A percentile compares a stretch with the other conserved stretches of the same genome.
phyloP scores from a whole-genome alignment of 1,284 basidiomycete species.

The Malassezia caprae region DNA sequence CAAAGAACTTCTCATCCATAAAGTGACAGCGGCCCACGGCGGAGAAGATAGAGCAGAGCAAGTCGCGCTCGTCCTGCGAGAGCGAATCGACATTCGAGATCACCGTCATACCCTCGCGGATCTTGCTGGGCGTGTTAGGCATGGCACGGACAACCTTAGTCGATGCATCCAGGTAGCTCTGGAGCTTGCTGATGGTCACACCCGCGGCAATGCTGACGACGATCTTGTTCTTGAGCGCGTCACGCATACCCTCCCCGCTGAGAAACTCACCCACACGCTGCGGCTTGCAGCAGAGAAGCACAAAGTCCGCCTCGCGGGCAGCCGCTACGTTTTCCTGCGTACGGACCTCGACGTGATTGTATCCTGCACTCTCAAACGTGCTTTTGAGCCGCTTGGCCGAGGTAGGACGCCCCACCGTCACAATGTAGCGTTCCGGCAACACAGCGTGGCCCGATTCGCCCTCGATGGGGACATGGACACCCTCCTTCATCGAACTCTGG shows the following conservation, averaged over 20 bases:
- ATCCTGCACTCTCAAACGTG: constrained; percentile 53
- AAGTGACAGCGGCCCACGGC: constrained; percentile 40
- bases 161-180: constrained; percentile 62
- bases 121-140: constrained; percentile 95
- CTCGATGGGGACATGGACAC: constrained; percentile 12
- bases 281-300: constrained; percentile 65
- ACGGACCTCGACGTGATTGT: constrained; percentile 59
- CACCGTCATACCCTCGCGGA: constrained; percentile 47
- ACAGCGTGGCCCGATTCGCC: not conserved
- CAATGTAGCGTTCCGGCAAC: constrained; percentile 72
- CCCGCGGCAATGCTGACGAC: constrained; percentile 94
- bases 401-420: constrained; percentile 73
- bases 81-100: constrained; percentile 20
- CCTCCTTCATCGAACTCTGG: not conserved
- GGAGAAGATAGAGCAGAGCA: constrained; percentile 39
- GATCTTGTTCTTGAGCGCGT: constrained; percentile 78
- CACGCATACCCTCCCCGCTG: constrained; percentile 65
- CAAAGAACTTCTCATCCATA: constrained; percentile 59
- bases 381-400: constrained; percentile 62
- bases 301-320: constrained; percentile 66
- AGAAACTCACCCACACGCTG: constrained; percentile 73
- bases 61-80: constrained; percentile 24
- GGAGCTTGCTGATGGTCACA: constrained; percentile 73
- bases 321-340: constrained; percentile 61
- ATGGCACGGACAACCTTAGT: constrained; percentile 87